Base-by-base conservation (phyloP, 2,329 filamentous ascomycete species). In the Fusarium napiforme region DNA sequence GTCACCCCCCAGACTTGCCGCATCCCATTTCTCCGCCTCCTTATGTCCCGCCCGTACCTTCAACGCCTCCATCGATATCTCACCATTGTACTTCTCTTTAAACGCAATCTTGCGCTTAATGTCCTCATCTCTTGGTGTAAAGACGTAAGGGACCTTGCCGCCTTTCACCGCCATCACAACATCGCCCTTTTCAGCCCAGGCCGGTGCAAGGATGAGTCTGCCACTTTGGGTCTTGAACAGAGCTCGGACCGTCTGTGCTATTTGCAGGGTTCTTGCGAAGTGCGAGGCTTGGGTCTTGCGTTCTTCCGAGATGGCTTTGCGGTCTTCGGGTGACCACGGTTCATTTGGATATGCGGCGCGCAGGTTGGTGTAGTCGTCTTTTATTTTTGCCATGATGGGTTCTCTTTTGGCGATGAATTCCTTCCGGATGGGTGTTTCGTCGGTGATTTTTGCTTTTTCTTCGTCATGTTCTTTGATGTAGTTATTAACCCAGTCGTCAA, bases 111-210 rank as follows among this genome's bases (percentile, higher is more conserved):
- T 61, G 6, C 59, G 47, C 11, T 39, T 26, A 7, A 61, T 21
- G 49, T 61, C 30, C 23, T 61, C 59, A 19, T 36, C 30, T 15
- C 15, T 9, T 26, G 49, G 47, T 6, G 59, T 30, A 14, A 61
- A 56, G 18, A 56, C 30, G 32, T 61, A 56, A 18, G 47, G 18
- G 30, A 56, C 37, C 28, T 30, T 61, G n/a, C 59, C 59, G 8
- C 59, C 59, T 43, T 43, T 61, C n/a, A 61, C 59, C n/a, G 19
- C 37, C 30, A 43, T 61, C 37, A 56, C 47, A 15, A 30, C 59
- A 34, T 61, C 37, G 12, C 47, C 58, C 5, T 43, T 43, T n/a
- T 61, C 59, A 36, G 59, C 30, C 59, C 59, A 61, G 4, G 59
- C 47, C 12, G 59, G 59, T 23, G 59, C 59, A 43, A 61, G 28